Percentiles rank a stretch among this genome's conserved stretches.
These are phyloP conservation scores for Cerrena zonata DNA, from an alignment of 1,284 basidiomycete species.

Conservation along the genomic window DNA sequence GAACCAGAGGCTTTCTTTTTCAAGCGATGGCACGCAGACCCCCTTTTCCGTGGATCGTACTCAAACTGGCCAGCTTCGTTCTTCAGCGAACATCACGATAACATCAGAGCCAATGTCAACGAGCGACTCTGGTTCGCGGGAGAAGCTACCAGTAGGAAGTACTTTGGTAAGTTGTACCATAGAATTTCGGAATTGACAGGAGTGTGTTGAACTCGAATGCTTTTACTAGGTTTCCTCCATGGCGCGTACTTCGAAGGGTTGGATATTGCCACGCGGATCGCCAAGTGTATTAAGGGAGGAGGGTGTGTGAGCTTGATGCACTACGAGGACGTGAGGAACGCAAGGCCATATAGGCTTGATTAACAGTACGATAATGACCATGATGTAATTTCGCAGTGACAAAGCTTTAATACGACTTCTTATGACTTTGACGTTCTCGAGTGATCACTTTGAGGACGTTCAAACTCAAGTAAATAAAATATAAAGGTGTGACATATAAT, in stretches of 20 bases:
- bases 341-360: constrained; percentile 19
- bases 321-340: constrained; percentile 23
- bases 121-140: constrained; percentile 58
- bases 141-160: constrained; percentile 53
- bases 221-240: constrained; percentile 29
- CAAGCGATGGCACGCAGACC: constrained; percentile 51
- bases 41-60: constrained; percentile 60
- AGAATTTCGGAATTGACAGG: not conserved
- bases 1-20: constrained; percentile 50
- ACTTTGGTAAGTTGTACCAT: constrained; percentile 40
- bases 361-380: no score
- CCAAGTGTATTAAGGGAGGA: constrained; percentile 20
- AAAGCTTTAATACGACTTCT: no score
- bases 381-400: no score
- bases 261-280: constrained; percentile 21
- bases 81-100: constrained; percentile 45
- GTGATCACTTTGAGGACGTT: no score
- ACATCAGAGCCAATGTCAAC: constrained; percentile 51
- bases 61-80: constrained; percentile 65
- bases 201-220: constrained; percentile 25
- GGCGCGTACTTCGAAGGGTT: constrained; percentile 33
- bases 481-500: no score
- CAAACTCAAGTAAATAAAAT: no score
- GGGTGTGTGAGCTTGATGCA: constrained; percentile 23
- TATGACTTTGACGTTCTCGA: no score